Evolutionary conservation across 1,284 basidiomycete species (phyloP).

Genomic region (Sporisorium exsertum): DNA sequence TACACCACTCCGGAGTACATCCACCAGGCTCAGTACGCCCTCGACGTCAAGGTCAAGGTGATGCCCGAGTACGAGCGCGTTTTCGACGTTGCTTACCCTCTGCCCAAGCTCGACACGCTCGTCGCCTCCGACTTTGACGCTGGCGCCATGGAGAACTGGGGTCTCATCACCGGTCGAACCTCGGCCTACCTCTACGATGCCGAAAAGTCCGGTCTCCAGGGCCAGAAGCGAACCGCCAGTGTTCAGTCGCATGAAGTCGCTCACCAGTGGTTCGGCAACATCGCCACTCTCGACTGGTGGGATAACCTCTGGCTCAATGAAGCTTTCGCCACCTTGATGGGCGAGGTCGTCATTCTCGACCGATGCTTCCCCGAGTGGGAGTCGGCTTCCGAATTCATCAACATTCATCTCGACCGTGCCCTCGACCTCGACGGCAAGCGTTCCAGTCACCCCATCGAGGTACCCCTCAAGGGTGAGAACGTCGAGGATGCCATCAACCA

Average conservation of each 20-base stretch:
- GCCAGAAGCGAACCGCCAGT: slow-evolving; percentile 82
- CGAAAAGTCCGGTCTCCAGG: slow-evolving; percentile 79
- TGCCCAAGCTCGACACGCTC: slow-evolving; percentile 77
- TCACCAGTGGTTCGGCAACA: slow-evolving; percentile 80
- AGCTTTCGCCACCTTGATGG: slow-evolving; percentile 87
- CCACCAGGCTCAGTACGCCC: slow-evolving; percentile 79
- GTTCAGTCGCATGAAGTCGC: slow-evolving; percentile 82
- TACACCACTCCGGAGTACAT: slow-evolving; percentile 88
- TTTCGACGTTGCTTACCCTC: slow-evolving; percentile 88
- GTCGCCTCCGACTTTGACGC: slow-evolving; percentile 81
- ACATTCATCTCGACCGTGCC: slow-evolving; percentile 74
- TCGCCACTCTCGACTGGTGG: slow-evolving; percentile 95
- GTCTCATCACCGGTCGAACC: slow-evolving; percentile 90
- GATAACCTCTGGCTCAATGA: slow-evolving; percentile 73
- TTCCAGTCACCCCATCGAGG: slow-evolving; percentile 95
- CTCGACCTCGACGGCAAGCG: slow-evolving; percentile 86
- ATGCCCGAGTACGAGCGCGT: slow-evolving; percentile 90
- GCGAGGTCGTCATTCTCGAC: slow-evolving; percentile 90
- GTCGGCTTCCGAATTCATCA: slow-evolving; percentile 73
- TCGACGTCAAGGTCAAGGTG: slow-evolving; percentile 88
- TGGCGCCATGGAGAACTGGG: slow-evolving; percentile 89
- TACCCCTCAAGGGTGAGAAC: slow-evolving; percentile 73
- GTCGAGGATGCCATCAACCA: slow-evolving; percentile 67
- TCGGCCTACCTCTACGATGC: slow-evolving; percentile 85
- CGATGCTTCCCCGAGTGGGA: slow-evolving; percentile 73